Base-by-base conservation (phyloP, 2,329 filamentous ascomycete species). In the Ascochyta viciae-villosae region DNA sequence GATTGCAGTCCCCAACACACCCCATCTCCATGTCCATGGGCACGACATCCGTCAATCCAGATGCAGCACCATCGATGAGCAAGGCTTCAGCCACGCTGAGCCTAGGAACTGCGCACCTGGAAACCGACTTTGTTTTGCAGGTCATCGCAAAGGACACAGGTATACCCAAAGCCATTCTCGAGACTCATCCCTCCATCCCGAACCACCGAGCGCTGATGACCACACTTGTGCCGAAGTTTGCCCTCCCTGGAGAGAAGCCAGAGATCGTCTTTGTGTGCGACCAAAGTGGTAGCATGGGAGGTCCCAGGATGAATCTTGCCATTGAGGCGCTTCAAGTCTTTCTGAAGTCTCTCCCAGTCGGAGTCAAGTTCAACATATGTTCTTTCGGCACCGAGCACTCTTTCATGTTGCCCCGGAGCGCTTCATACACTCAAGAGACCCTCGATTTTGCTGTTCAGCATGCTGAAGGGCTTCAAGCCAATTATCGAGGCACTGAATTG, bases 221-320 rank as follows among this genome's bases (percentile, higher is more conserved):
- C 0, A 90, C 88, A 0, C 77, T 92, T 0, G 87, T 91, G 0
- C 89, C 89, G 2, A 87, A 85, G 58, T 90, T 91, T 74, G 78
- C 80, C n/a, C 76, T 90, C 0, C 84, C 85, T 0, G 68, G 81
- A 0, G 78, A 81, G 8, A 75, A 73, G 16, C 82, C 82, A 0
- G 89, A 92, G 67, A 82, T 92, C 22, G 84, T 92, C 16, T 91
- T 92, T 62, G 76, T 92, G 4, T 88, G 87, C 51, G 89, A 92
- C 69, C 83, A 88, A 47, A 90, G 87, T 52, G 88, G 87, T 0
- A 89, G 87, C 55, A 89, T 89, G 87, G 24, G 38, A 0, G 22
- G 3, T 67, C 72, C 0, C 60, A 61, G 4, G 83, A 88, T 89
- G 1, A 59, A 63, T 0, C 81, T 85, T 29, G 78, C 88, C 3